Conservation (phyloP, 192 early-diverging fungal genomes). For the Rhizoclosmatium sp. region DNA sequence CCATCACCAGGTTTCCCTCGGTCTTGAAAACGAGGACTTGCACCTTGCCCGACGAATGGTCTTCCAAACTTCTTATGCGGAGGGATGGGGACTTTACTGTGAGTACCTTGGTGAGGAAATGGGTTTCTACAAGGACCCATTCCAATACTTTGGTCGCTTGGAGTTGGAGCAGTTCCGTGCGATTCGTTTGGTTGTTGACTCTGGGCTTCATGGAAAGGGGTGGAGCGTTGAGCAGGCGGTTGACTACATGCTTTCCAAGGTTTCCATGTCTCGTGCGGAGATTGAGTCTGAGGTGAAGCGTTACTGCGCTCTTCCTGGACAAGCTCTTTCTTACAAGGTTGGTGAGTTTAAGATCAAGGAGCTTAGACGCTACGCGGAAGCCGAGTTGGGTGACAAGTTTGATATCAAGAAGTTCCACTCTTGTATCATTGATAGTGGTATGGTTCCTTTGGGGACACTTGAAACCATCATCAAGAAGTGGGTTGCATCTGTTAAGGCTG, state of each 20-base stretch:
- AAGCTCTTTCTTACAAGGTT: conserved; percentile 53
- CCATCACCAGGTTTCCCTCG: conserved; percentile 48
- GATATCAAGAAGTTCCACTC: conserved; percentile 50
- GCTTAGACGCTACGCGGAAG: conserved; percentile 41
- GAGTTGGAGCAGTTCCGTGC: conserved; percentile 42
- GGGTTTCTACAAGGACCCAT: conserved; percentile 44
- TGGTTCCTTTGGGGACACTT: conserved; percentile 34
- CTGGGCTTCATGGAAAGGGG: conserved; percentile 41
- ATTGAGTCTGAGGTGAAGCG: conserved; percentile 43
- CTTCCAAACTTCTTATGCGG: conserved; percentile 14
- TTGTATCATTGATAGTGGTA: conserved; percentile 33
- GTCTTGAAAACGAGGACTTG: conserved; percentile 34
- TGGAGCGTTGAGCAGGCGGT: conserved; percentile 40
- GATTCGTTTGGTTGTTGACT: conserved; percentile 45
- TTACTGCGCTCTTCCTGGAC: conserved; percentile 48
- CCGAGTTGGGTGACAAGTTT: conserved; percentile 45
- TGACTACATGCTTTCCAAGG: conserved; percentile 37
- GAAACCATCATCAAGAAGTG: background rate
- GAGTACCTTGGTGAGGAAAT: conserved; percentile 49
- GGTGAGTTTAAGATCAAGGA: conserved; percentile 53
- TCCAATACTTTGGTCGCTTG: conserved; percentile 39
- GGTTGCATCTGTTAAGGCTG: background rate
- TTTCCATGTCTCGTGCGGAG: conserved; percentile 34
- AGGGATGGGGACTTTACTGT: conserved; percentile 50
- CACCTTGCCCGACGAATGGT: conserved; percentile 43